Evolutionary conservation across 495 filamentous ascomycete genomes (phyloP).

Genomic region (Aspergillus egyptiacus): DNA sequence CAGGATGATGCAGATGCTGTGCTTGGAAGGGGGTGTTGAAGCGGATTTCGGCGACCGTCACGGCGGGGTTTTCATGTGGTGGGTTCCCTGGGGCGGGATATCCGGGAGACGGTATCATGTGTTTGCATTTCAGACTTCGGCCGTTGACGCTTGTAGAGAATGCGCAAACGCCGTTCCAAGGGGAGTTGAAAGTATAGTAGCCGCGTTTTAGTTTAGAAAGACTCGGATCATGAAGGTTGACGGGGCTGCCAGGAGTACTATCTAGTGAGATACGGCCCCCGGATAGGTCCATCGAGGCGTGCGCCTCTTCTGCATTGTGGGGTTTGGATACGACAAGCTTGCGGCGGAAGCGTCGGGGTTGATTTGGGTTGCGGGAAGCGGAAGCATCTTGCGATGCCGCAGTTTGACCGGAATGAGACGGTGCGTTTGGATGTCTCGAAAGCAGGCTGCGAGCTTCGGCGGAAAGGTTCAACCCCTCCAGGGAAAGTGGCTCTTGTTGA

Average conservation of each 20-base stretch:
- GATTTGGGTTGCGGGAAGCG: conserved; percentile 12
- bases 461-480: conserved; percentile 30
- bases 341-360: conserved; percentile 35
- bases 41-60: conserved; percentile 74
- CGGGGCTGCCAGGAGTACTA: conserved; percentile 8
- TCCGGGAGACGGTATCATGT: conserved; percentile 46
- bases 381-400: conserved; percentile 5
- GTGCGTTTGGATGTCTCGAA: conserved; percentile 14
- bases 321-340: conserved; percentile 35
- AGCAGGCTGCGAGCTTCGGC: conserved; percentile 17
- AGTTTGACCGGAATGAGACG: conserved; percentile 5
- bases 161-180: conserved; percentile 80
- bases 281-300: conserved; percentile 16
- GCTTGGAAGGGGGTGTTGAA: conserved; percentile 71
- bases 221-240: conserved; percentile 5
- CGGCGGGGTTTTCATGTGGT: conserved; percentile 30
- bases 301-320: conserved; percentile 17
- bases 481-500: conserved; percentile 31
- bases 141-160: conserved; percentile 72
- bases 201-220: conserved; percentile 40
- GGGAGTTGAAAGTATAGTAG: conserved; percentile 62
- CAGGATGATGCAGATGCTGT: conserved; percentile 29
- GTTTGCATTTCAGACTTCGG: conserved; percentile 70
- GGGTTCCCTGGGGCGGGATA: background rate
- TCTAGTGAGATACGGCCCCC: conserved; percentile 16